Evolutionary conservation across 139 green algal species (phyloP).

Genomic region (Chlorella sp.): DNA sequence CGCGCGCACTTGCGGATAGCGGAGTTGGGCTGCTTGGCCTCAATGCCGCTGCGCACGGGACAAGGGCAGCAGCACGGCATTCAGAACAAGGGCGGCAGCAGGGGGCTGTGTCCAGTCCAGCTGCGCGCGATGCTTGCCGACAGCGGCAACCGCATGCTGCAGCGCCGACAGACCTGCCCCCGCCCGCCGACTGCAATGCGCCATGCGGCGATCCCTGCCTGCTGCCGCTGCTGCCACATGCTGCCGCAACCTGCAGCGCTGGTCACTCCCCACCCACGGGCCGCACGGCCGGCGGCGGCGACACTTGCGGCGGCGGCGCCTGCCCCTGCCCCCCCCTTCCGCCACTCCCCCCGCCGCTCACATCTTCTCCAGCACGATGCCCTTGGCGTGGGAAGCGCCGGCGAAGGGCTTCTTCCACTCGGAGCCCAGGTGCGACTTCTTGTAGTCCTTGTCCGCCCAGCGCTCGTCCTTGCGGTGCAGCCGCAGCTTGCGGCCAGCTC

Average conservation of each 20-base stretch:
- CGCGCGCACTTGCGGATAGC: conserved; percentile 99
- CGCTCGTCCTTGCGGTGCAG: conserved; percentile 91
- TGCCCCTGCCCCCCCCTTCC: neutral
- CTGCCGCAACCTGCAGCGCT: neutral
- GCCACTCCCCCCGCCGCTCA: conserved; percentile 37
- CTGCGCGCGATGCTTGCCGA: no score
- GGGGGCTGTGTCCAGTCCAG: no score
- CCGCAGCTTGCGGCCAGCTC: conserved; percentile 98
- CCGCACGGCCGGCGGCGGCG: neutral
- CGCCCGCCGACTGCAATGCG: neutral
- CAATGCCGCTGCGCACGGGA: conserved; percentile 89
- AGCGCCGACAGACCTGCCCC: no score
- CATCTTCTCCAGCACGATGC: conserved; percentile 99
- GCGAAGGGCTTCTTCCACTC: conserved; percentile 99
- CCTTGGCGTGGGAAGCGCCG: conserved; percentile 98
- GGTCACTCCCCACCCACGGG: neutral
- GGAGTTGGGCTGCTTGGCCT: conserved; percentile 99
- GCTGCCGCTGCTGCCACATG: neutral
- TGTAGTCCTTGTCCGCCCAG: conserved; percentile 99
- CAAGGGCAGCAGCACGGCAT: neutral
- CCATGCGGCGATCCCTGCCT: neutral
- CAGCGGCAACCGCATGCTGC: no score
- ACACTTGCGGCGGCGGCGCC: neutral
- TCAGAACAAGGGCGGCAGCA: no score
- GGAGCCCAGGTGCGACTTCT: conserved; percentile 96